Base-by-base conservation (phyloP, 768 basidiomycete genomes). In the Podaxis pistillaris region DNA sequence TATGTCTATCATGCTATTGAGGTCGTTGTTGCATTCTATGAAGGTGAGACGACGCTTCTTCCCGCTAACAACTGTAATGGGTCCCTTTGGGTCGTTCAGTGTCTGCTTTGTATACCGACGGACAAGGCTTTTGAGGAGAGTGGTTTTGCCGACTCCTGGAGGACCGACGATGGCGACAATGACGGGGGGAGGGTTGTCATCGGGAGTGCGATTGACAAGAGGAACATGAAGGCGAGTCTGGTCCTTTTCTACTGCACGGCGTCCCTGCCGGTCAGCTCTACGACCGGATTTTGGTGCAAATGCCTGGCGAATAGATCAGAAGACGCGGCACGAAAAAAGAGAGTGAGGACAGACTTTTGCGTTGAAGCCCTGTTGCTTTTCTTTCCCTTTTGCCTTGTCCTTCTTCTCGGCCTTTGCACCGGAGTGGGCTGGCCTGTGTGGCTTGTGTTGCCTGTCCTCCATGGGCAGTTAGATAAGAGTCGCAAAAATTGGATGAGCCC, bases 1-100 rank as follows among this genome's bases (percentile, higher is more conserved):
- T 69, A 98, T 83, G 81, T 99, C 97, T 67, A 98, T 93, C 96
- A 98, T 98, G 56, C 94, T 94, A 74, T 95, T 95, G 67, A 98
- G 82, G 78, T 98, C 96, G 72, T 94, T 98, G 69, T 95, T 95
- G 78, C 95, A 98, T 75, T 98, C 97, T 56, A 99, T 84, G 72
- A 98, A 94, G 0, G 97, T 98, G n/a, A 98, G 79, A 13, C 97
- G 80, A 54, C 93, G 83, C 68, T 88, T 93, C 79, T 98, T 98
- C 46, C 96, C 96, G 55, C 88, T 88, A 50, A 98, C 90, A 22
- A 98, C 91, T 0, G 97, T 99, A 55, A 98, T 87, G 4, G 97
- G 97, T 0, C 97, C 97, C 68, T 91, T 89, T 62, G 90, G 87
- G 28, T 98, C 93, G 67, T 85, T 88, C 26, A 98, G 76, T 0